Conservation (phyloP, 805 yeast species). For the Starmerella powellii region DNA sequence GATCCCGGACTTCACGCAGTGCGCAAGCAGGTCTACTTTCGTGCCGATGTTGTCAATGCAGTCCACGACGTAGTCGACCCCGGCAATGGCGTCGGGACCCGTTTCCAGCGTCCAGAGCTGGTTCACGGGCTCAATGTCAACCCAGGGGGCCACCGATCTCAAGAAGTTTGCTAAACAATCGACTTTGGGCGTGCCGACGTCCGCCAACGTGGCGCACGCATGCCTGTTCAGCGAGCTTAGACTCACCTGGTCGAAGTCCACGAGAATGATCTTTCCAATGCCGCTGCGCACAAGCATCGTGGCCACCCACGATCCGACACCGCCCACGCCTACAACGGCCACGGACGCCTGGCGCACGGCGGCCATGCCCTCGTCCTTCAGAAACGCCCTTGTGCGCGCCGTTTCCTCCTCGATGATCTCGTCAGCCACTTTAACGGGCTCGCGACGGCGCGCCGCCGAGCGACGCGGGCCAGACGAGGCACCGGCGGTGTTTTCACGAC, state of each 20-base stretch:
- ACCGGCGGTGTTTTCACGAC: background rate
- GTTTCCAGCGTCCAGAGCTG: conserved; percentile 58
- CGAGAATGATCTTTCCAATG: conserved; percentile 58
- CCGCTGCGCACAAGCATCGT: conserved; percentile 90
- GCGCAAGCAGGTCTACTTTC: conserved; percentile 79
- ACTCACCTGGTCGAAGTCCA: conserved; percentile 95
- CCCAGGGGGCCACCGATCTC: conserved; percentile 83
- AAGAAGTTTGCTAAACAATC: conserved; percentile 62
- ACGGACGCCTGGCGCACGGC: conserved; percentile 59
- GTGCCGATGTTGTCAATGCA: conserved; percentile 96
- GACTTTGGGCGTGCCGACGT: conserved; percentile 89
- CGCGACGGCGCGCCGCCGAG: too few species aligned
- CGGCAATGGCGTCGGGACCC: conserved; percentile 46
- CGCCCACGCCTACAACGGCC: conserved; percentile 89
- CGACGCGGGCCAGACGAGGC: too few species aligned
- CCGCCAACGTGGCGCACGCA: conserved; percentile 80
- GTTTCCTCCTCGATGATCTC: conserved; percentile 79
- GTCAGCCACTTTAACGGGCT: too few species aligned
- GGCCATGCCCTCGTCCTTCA: conserved; percentile 73
- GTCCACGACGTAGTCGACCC: conserved; percentile 76
- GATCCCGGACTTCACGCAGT: conserved; percentile 47
- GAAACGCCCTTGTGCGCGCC: conserved; percentile 84
- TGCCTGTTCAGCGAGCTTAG: conserved; percentile 86
- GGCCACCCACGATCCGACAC: conserved; percentile 95
- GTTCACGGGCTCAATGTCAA: conserved; percentile 61